These are phyloP conservation scores for Talaromyces sp. DNA, from an alignment of 2,329 filamentous ascomycete species.

Conservation along the genomic window DNA sequence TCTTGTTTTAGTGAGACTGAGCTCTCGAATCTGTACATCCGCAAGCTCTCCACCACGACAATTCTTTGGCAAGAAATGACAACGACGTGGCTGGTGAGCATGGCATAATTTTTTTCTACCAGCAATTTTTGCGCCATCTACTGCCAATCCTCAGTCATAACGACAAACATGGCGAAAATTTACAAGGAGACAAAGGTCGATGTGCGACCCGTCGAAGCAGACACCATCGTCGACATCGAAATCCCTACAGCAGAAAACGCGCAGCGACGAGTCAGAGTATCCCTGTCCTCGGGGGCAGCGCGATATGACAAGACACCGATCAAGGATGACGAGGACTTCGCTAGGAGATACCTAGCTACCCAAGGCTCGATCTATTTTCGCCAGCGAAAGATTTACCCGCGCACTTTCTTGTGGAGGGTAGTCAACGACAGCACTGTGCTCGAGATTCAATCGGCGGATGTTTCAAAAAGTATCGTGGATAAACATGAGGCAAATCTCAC, in stretches of 20 bases:
- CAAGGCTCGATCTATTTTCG: conserved; percentile 84
- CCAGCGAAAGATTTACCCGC: conserved; percentile 68
- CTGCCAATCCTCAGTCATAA: background rate
- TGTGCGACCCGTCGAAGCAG: conserved; percentile 68
- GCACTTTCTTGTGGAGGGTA: conserved; percentile 87
- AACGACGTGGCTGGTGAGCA: conserved; percentile 7
- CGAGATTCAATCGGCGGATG: conserved; percentile 78
- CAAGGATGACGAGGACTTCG: conserved; percentile 67
- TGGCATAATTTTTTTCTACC: conserved; percentile 1
- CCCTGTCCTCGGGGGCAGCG: conserved; percentile 44
- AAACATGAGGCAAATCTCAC: conserved; percentile 67
- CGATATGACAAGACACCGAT: conserved; percentile 38
- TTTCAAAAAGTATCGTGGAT: conserved; percentile 65
- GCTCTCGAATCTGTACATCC: conserved; percentile 4
- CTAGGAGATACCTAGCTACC: conserved; percentile 67
- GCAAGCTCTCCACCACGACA: conserved; percentile 13
- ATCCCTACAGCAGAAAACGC: conserved; percentile 53
- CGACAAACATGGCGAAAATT: conserved; percentile 61
- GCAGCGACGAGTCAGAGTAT: conserved; percentile 45
- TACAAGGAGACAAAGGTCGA: conserved; percentile 87
- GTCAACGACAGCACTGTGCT: conserved; percentile 75
- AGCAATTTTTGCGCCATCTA: conserved; percentile 24
- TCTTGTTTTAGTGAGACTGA: conserved; percentile 6
- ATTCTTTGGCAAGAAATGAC: background rate
- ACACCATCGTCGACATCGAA: conserved; percentile 67